Conservation (phyloP, 169 alveolate species). For the Sarcocystis neurona region DNA sequence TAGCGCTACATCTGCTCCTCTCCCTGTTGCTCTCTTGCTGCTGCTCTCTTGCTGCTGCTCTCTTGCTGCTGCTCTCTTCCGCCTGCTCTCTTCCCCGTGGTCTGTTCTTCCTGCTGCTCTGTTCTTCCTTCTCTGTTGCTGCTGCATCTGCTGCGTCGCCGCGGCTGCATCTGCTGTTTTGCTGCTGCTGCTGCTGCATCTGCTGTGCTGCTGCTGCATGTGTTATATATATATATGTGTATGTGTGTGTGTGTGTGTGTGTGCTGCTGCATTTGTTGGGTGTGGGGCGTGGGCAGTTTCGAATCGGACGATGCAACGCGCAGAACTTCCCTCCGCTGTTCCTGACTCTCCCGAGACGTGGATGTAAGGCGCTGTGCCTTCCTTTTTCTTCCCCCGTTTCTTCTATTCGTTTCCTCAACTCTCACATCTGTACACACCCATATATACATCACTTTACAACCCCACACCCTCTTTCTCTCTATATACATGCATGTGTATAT, state of each 20-base stretch:
- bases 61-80: not conserved
- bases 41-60: not conserved
- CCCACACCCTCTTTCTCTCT: no score
- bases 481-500: no score
- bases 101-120: not conserved
- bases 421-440: no score
- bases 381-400: not conserved
- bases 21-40: not conserved
- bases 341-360: conserved; percentile 9
- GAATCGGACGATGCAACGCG: conserved; percentile 25
- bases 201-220: not conserved
- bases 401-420: not conserved
- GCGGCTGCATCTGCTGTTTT: not conserved
- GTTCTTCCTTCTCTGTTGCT: not conserved
- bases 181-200: not conserved
- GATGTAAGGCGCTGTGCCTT: not conserved
- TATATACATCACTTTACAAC: no score
- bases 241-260: not conserved
- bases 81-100: not conserved
- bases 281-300: not conserved
- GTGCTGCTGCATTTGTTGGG: not conserved
- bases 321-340: not conserved
- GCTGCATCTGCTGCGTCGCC: not conserved
- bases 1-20: not conserved
- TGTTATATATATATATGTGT: not conserved